A percentile compares a stretch with the other conserved stretches of the same genome.
Conservation (phyloP, 1,139 yeast species). For the Candida tetrigidarum region DNA sequence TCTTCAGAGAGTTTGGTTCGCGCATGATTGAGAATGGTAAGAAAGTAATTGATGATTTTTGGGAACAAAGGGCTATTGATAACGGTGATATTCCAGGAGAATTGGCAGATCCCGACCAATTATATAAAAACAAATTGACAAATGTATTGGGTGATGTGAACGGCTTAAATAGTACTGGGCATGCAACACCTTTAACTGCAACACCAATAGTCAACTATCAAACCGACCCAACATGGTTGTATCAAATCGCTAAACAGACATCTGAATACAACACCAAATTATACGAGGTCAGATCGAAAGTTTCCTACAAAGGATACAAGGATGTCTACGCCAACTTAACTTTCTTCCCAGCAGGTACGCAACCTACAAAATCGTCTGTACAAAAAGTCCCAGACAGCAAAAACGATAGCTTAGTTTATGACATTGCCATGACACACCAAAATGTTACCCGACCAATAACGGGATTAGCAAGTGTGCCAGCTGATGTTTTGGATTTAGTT, state of each 20-base stretch:
- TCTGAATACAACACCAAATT: conserved; percentile 69
- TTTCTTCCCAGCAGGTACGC: conserved; percentile 76
- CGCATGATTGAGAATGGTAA: conserved; percentile 79
- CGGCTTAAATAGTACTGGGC: conserved; percentile 21
- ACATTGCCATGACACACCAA: conserved; percentile 36
- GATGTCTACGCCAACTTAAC: conserved; percentile 84
- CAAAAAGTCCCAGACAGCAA: conserved; percentile 20
- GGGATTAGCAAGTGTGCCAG: conserved; percentile 64
- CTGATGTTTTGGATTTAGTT: conserved; percentile 58
- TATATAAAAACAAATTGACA: conserved; percentile 26
- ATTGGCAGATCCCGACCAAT: conserved; percentile 75
- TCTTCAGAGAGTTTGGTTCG: conserved; percentile 93
- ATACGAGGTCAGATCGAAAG: conserved; percentile 59
- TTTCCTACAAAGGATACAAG: conserved; percentile 60
- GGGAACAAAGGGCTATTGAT: conserved; percentile 72
- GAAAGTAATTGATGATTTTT: conserved; percentile 85
- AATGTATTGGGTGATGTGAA: conserved; percentile 23
- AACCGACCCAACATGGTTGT: conserved; percentile 83
- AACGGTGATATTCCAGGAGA: conserved; percentile 82
- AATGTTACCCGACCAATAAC: conserved; percentile 48
- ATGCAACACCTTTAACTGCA: conserved; percentile 41
- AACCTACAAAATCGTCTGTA: conserved; percentile 54
- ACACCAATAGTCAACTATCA: conserved; percentile 48
- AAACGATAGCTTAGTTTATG: conserved; percentile 39
- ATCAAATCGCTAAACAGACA: conserved; percentile 80